phyloP scores from a whole-genome alignment of 805 yeast species.

The Priceomyces haplophilus region DNA sequence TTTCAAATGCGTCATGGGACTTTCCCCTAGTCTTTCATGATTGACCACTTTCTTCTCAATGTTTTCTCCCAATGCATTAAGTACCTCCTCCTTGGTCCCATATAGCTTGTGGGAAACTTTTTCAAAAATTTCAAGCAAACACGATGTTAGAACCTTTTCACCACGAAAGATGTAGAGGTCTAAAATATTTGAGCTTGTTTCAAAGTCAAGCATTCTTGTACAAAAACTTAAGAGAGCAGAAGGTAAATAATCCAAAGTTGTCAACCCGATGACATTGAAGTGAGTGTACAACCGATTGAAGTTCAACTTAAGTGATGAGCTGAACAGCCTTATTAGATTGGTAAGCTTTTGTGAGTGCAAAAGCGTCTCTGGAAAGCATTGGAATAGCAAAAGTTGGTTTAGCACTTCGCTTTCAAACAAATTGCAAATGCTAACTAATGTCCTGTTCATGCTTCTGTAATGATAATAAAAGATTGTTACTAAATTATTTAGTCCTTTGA shows the following conservation, averaged over 20 bases:
- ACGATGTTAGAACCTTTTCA: slow-evolving; percentile 51
- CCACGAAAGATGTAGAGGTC: slow-evolving; percentile 65
- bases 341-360: slow-evolving; percentile 9
- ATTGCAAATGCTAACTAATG: slow-evolving; percentile 40
- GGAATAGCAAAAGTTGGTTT: slow-evolving; percentile 12
- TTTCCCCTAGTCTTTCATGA: too few relatives aligned
- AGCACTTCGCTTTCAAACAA: slow-evolving; percentile 32
- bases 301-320: slow-evolving; percentile 43
- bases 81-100: slow-evolving; percentile 48
- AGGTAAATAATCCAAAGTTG: slow-evolving; percentile 42
- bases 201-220: slow-evolving; percentile 44
- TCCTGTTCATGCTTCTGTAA: slow-evolving; percentile 29
- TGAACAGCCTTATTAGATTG: slow-evolving; percentile 36
- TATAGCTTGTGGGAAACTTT: slow-evolving; percentile 47
- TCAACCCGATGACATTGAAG: slow-evolving; percentile 41
- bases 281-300: slow-evolving; percentile 47
- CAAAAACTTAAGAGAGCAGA: slow-evolving; percentile 43
- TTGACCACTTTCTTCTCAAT: too few relatives aligned
- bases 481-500: slow-evolving; percentile 34
- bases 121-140: slow-evolving; percentile 50
- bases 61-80: slow-evolving; percentile 24
- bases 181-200: slow-evolving; percentile 46
- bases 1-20: slow-evolving; percentile 33
- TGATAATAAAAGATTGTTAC: slow-evolving; percentile 42
- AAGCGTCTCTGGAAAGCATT: slow-evolving; percentile 2